Conservation (phyloP, 179 eudicot genomes). For the Camellia oleifera region DNA sequence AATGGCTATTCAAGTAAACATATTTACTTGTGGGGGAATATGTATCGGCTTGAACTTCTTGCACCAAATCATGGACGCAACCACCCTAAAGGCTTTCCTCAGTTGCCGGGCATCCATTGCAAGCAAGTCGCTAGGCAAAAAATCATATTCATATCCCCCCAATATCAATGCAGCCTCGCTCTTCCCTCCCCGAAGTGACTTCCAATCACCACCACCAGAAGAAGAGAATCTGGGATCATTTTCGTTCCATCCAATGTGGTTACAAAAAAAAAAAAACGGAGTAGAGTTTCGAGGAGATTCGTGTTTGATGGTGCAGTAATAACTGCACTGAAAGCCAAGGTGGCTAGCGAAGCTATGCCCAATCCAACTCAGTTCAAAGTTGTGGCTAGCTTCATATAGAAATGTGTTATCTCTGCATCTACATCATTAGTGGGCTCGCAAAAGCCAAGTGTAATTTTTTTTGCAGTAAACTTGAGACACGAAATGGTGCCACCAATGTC, state of each 20-base stretch:
- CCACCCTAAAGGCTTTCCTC: background rate
- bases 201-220: too few species aligned
- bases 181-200: background rate
- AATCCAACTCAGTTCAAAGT: slow-evolving; percentile 12
- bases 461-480: slow-evolving; percentile 13
- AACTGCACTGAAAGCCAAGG: slow-evolving; percentile 8
- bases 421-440: background rate
- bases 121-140: background rate
- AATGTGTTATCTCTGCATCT: background rate
- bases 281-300: slow-evolving; percentile 1
- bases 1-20: background rate
- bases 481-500: slow-evolving; percentile 14
- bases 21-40: background rate
- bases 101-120: background rate
- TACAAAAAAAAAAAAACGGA: background rate
- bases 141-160: background rate
- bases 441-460: background rate
- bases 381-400: too few species aligned
- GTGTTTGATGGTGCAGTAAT: slow-evolving; percentile 14
- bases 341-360: slow-evolving; percentile 7
- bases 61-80: background rate
- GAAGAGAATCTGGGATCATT: too few species aligned
- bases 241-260: background rate
- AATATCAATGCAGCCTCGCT: background rate
- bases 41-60: background rate